Base-by-base conservation (phyloP, 164 flowering plant species). In the Stephania yunnanensis region DNA sequence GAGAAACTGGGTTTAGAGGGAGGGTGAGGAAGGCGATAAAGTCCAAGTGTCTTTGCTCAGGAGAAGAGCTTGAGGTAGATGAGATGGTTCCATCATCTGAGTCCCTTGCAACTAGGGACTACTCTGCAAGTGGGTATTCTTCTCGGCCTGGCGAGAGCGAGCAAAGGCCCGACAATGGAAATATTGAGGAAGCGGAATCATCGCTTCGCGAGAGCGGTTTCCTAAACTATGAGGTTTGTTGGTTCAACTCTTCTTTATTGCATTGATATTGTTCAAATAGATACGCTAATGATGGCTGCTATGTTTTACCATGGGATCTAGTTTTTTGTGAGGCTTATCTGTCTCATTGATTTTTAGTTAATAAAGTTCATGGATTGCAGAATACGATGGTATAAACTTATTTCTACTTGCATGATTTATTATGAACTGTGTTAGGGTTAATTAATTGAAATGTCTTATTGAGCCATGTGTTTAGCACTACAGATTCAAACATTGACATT, bases 171-270 rank as follows among this genome's bases (percentile, higher is more conserved):
- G 95, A 92, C 44, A 82, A 78, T 53, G 87, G 90, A 78, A 95
- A 91, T 81, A 90, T 95, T 73, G 96, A 93, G 85, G 99, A 91
- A 81, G 99, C 97, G 1, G 99, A 93, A 82, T 89, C 94, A 7
- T 91, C 96, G 75, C 92, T 95, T 73, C 89, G 97, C 36, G 97
- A 93, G 73, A 86, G 97, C 67, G 87, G 88, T 25, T 88, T 76
- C 77, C 82, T 95, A 71, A 92, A 90, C 81, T 91, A 90, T 80
- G 99, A 93, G 96, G 99, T 95, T 75, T 4, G 86, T 81, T 65
- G 66, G n/a, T 52, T 17, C 29, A 12, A 11, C 5, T 10, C 50
- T 20, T 31, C 53, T 46, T 46, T 64, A n/a, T 15, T 52, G 55
- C 10, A n/a, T 61, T 69, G 74, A 42, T 25, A 4, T 29, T 22